Percentiles rank a stretch among this genome's conserved stretches.
Conservation (phyloP, 169 alveolate species). For the Perkinsus chesapeaki region DNA sequence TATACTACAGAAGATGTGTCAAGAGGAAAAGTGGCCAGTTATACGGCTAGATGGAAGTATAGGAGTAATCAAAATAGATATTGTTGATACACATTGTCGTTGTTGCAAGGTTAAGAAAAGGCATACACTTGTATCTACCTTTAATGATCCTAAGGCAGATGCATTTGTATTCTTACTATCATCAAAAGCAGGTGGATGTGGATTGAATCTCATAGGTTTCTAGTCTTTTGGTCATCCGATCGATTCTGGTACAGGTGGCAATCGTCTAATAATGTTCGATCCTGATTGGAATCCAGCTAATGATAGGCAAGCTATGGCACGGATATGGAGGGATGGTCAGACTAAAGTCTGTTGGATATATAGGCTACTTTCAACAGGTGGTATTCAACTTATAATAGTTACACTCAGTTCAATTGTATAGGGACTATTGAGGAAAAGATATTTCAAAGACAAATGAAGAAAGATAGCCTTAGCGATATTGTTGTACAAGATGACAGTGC, state of each 20-base stretch:
- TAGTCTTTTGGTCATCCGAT: too few species aligned
- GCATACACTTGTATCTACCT: conserved; percentile 24
- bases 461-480: conserved; percentile 53
- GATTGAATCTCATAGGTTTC: conserved; percentile 87
- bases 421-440: conserved; percentile 96
- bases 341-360: conserved; percentile 87
- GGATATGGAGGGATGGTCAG: conserved; percentile 97
- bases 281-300: conserved; percentile 99
- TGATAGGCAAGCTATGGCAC: conserved; percentile 93
- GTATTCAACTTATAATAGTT: not conserved
- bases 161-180: conserved; percentile 83
- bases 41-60: conserved; percentile 77
- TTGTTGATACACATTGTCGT: not conserved
- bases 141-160: conserved; percentile 69
- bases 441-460: conserved; percentile 53
- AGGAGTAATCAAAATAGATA: not conserved
- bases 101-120: not conserved
- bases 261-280: conserved; percentile 90
- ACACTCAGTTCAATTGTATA: not conserved
- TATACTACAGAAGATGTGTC: conserved; percentile 67
- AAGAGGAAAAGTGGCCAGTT: conserved; percentile 61
- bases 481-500: conserved; percentile 39
- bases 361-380: conserved; percentile 85
- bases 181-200: conserved; percentile 98
- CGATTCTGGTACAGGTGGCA: too few species aligned